Conservation (phyloP, 768 basidiomycete genomes). For the Ramaria rubella region DNA sequence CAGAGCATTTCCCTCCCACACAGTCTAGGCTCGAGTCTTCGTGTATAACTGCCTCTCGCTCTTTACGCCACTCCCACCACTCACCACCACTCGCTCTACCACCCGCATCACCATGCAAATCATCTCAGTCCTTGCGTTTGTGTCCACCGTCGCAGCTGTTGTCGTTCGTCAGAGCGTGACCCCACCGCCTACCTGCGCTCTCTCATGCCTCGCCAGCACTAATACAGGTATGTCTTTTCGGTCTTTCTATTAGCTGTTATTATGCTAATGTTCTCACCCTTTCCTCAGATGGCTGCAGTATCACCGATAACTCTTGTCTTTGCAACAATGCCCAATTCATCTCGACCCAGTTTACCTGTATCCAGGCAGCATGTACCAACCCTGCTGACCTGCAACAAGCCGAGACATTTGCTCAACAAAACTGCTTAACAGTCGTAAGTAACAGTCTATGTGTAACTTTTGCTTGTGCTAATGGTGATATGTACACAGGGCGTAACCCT, state of each 20-base stretch:
- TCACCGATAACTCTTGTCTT: slow-evolving; percentile 50
- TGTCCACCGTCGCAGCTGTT: slow-evolving; percentile 32
- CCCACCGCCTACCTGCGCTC: slow-evolving; percentile 42
- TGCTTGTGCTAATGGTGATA: neutral
- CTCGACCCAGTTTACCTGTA: slow-evolving; percentile 40
- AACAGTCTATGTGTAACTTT: neutral
- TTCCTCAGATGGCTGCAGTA: slow-evolving; percentile 37
- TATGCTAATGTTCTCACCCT: neutral
- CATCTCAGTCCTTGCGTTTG: slow-evolving; percentile 30
- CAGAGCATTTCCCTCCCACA: slow-evolving; percentile 11
- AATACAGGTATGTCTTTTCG: slow-evolving; percentile 16
- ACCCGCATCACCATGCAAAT: slow-evolving; percentile 60
- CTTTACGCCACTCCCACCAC: slow-evolving; percentile 17
- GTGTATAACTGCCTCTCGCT: slow-evolving; percentile 14
- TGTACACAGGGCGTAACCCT: slow-evolving; percentile 47
- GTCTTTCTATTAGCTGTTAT: neutral
- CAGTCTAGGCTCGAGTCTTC: neutral
- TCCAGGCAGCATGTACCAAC: slow-evolving; percentile 36
- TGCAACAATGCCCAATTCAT: slow-evolving; percentile 47
- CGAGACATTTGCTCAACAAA: neutral
- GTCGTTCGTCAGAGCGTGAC: slow-evolving; percentile 20
- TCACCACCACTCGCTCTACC: slow-evolving; percentile 10
- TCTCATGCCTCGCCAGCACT: slow-evolving; percentile 39
- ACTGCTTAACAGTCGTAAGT: slow-evolving; percentile 5
- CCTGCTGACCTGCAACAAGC: neutral